Base-by-base conservation (phyloP, 805 yeast species). In the Kodamaea neixiangensis region DNA sequence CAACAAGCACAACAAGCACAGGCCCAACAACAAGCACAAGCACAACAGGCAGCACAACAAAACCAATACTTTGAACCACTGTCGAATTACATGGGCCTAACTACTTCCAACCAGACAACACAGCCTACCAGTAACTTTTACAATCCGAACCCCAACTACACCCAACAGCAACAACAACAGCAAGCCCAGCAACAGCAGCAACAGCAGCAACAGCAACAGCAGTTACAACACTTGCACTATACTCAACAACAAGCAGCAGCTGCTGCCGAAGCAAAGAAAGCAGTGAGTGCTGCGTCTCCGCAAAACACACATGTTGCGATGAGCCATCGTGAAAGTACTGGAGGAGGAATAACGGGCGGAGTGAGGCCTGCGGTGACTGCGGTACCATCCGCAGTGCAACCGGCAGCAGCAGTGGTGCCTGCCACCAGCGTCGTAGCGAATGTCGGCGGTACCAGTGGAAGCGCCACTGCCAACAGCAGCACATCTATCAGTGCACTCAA, bases 161-260 rank as follows among this genome's bases (percentile, higher is more conserved):
- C 20, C 49, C 44, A 46, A 39, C 35, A 38, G n/a, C 48, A 20
- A 7, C 50, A 50, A 17, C 48, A 31, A 5, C 49, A 47, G 38
- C 48, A 40, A 35, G 33, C 20, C 9, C 52, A 19, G 34, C 42
- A 39, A 38, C 51, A 20, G 52, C 57, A 46, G 38, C 46, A 42
- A 42, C 37, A 19, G 22, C 56, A 37, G 43, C 40, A 15, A 29
- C 50, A 38, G 44, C 54, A 17, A 39, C 49, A 35, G 35, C 49
- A 31, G 43, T 48, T 41, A 37, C 42, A 5, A 49, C 44, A 34
- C 20, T 20, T 22, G 18, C 53, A 49, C 29, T 47, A 39, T 7
- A 29, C 22, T 17, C 54, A 51, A 37, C 48, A 46, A 46, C 33
- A 48, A 34, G 34, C 48, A 47, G 48, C 44, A 46, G 40, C 44